Evolutionary conservation across 2,329 filamentous ascomycete species (phyloP), one percentile per base, ranked within the genome.

Genomic region (Alternaria ethzedia): DNA sequence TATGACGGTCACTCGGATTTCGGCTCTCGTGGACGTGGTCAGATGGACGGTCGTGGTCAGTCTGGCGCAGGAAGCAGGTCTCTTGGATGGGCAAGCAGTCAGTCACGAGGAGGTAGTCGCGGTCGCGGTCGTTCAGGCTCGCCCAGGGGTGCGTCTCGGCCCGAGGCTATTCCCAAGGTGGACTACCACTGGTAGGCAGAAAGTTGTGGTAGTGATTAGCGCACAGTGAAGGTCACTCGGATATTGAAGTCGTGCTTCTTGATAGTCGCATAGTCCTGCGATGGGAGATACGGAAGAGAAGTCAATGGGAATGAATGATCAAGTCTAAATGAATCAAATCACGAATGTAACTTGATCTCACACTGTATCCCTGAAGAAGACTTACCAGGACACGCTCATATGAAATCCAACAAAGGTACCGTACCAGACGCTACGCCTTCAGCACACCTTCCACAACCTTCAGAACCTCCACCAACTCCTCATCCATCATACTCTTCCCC

Each of bases 401-500:
- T 25, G 25, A 25, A 25, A 25, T 9, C 2, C 8, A 25, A 25
- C 8, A 2, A 25, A 9, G 2, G 25, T 25, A 9, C 25, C 25
- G 2, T 25, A 2, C 2, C 5, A 6, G 2, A 13, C 12, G 2
- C 26, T 30, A 46, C 9, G 57, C 52, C 26, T 61, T 58, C 17
- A 74, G 15, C 9, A 70, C 46, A 2, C 36, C 61, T 28, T 78
- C 74, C 11, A 82, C 74, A 7, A 77, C 66, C 50, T 73, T 76
- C 70, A 80, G 72, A 26, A 79, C 69, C 44, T 79, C 70, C 12
- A 82, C 54, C 54, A 81, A 44, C 62, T 85, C 82, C 64, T 86
- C 84, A 20, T 86, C 85, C 50, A 81, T 80, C 75, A 85, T 81
- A 1, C 78, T 77, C 9, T 81, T 81, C 0, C 84, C 79, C 20